Evolutionary conservation across 345 rosid genomes (phyloP), one percentile per base, ranked within the genome.

Genomic region (Diplotaxis tenuifolia): DNA sequence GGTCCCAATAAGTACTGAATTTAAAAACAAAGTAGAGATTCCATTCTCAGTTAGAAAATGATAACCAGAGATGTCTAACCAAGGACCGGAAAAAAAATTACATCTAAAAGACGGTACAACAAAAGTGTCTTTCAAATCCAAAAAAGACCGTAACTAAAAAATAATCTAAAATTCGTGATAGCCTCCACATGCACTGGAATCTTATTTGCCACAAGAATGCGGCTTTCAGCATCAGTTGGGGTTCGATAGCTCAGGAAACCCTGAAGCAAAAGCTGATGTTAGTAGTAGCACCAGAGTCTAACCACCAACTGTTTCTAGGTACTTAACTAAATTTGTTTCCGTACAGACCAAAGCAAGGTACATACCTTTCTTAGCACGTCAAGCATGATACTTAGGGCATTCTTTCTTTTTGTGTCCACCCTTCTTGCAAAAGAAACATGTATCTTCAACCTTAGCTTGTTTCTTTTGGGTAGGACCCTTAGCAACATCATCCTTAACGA

Each of bases 51-150:
- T 28, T 28, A 58, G 21, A 28, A 38, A n/a, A n/a, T 12, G n/a
- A 28, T 28, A 58, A 32, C 27, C 14, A 3, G 22, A 59, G 15
- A 0, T 29, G 7, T 59, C 42, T 57, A 28, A 59, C 16, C 29
- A 58, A 58, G 38, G 40, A 58, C 6, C 22, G 28, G 1, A 57
- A 28, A 58, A 21, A 6, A 58, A 28, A 58, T 27, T 58, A 0
- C 0, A 11, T 15, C 21, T n/a, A 6, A 58, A 28, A 2, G 20
- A 58, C 22, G 22, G 3, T 28, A 4, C 42, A 15, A 31, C 42
- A 16, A 66, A 66, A 18, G 12, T 66, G 25, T 66, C 42, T 25
- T 66, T 52, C 19, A 66, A 50, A 66, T 66, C 58, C 70, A 15
- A 1, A 65, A 15, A 65, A 25, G 28, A 25, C 58, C 42, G 1